These are phyloP conservation scores for Fusarium lateritium DNA, from an alignment of 2,329 filamentous ascomycete genomes.

Conservation along the genomic window DNA sequence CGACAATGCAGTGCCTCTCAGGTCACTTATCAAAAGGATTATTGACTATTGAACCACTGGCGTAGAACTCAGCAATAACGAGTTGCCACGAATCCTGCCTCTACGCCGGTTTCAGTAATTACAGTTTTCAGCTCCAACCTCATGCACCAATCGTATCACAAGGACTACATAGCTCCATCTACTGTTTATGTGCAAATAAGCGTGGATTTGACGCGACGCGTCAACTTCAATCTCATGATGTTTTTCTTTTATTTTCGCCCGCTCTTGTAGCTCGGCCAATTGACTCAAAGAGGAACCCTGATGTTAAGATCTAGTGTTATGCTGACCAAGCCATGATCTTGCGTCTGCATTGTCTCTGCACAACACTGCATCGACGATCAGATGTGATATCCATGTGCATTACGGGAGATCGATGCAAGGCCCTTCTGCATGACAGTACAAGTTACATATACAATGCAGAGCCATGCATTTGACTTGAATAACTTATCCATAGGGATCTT, in stretches of 20 bases:
- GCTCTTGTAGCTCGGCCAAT: constrained; percentile 18
- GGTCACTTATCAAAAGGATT: constrained; percentile 38
- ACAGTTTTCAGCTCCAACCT: constrained; percentile 35
- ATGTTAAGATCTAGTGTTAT: constrained; percentile 26
- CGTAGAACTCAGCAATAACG: constrained; percentile 39
- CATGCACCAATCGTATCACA: constrained; percentile 37
- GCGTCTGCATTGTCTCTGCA: constrained; percentile 43
- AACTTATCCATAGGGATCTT: constrained; percentile 1
- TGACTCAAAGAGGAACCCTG: constrained; percentile 7
- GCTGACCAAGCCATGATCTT: constrained; percentile 26
- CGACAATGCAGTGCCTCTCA: constrained; percentile 25
- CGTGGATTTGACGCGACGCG: constrained; percentile 38
- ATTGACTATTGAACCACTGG: constrained; percentile 36
- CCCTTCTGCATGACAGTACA: constrained; percentile 44
- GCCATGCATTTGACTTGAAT: constrained; percentile 11
- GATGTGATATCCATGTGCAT: constrained; percentile 39
- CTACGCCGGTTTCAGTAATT: constrained; percentile 42
- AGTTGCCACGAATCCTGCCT: constrained; percentile 44
- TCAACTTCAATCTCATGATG: constrained; percentile 30
- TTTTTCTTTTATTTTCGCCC: constrained; percentile 41
- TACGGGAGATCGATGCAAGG: constrained; percentile 48
- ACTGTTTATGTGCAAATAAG: constrained; percentile 21
- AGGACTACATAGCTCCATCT: constrained; percentile 13
- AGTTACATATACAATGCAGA: constrained; percentile 25
- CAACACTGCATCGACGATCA: constrained; percentile 49